Percentiles rank a stretch among this genome's conserved stretches.
Conservation (phyloP, 202 grass and related monocot species). For the Dendrocalamus latiflorus region DNA sequence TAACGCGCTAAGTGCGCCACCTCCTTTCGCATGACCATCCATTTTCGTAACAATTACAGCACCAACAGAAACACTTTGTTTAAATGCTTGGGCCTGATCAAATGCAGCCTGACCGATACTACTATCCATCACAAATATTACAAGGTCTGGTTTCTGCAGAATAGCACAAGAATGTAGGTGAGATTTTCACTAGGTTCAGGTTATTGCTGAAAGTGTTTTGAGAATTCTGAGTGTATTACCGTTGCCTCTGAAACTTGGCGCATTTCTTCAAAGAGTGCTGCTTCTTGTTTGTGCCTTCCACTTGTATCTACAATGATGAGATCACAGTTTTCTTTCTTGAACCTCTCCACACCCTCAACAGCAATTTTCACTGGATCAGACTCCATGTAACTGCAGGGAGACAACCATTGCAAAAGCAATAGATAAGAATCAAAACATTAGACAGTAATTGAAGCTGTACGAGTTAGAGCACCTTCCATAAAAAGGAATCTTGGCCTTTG, state of each 20-base stretch:
- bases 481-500: conserved; percentile 92
- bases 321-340: conserved; percentile 88
- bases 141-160: conserved; percentile 83
- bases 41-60: conserved; percentile 98
- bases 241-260: conserved; percentile 96
- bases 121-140: conserved; percentile 98
- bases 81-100: conserved; percentile 98
- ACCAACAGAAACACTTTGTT: conserved; percentile 90
- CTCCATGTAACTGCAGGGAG: conserved; percentile 67
- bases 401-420: conserved; percentile 4
- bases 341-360: conserved; percentile 90
- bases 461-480: conserved; percentile 72
- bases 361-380: conserved; percentile 96
- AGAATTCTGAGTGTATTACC: conserved; percentile 37
- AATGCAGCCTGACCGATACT: conserved; percentile 98
- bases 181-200: conserved; percentile 14
- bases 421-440: not conserved
- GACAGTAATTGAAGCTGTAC: not conserved
- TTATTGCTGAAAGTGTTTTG: conserved; percentile 8
- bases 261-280: conserved; percentile 95
- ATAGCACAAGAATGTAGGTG: conserved; percentile 4
- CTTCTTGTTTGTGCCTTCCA: conserved; percentile 94
- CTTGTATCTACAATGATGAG: conserved; percentile 97
- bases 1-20: conserved; percentile 95
- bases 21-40: conserved; percentile 93